Base-by-base conservation (phyloP, 179 eudicot genomes). In the Corrigiola litoralis region DNA sequence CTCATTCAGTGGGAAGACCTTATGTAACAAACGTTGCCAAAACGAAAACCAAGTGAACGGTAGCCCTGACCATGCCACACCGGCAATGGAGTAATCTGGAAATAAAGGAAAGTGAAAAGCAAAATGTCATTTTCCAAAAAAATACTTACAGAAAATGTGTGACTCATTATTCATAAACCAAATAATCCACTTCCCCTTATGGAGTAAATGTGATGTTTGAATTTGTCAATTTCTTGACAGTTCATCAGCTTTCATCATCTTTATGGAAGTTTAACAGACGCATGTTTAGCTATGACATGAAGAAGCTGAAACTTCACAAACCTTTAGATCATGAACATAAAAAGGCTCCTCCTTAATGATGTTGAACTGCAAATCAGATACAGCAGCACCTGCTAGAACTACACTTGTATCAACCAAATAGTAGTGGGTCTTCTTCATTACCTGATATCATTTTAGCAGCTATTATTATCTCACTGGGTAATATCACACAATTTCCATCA, bases 391-490 rank as follows among this genome's bases (percentile, higher is more conserved):
- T 51, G 90, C 84, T 70, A 75, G 63, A 45, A 95, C 58, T 24
- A 75, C 88, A 71, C 97, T 91, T 10, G 89, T 86, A 76, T 95
- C 99, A 18, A 95, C 90, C 69, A 95, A 73, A 77, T 95, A 95
- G 74, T 85, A 91, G 75, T 91, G 99, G 36, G 97, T 95, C 79
- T 86, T 95, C 84, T 91, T 95, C 99, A 95, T 95, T 53, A 95
- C 99, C 99, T 95, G 85, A 75, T 55, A 72, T 68, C n/a, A 64
- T 18, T 44, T 53, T 50, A 42, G 29, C 28, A 53, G 67, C 17
- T 58, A 53, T 47, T 46, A 12, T 56, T 1, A 61, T 47, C 40
- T 17, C 28, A 51, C 44, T 40, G 14, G 14, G 6, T n/a, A 56
- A 33, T 8, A 4, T 6, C 8, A 9, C 33, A 28, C 20, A 56